Evolutionary conservation across 495 filamentous ascomycete species (phyloP), one percentile per base, ranked within the genome.

Genomic region (Neurospora tetraspora): DNA sequence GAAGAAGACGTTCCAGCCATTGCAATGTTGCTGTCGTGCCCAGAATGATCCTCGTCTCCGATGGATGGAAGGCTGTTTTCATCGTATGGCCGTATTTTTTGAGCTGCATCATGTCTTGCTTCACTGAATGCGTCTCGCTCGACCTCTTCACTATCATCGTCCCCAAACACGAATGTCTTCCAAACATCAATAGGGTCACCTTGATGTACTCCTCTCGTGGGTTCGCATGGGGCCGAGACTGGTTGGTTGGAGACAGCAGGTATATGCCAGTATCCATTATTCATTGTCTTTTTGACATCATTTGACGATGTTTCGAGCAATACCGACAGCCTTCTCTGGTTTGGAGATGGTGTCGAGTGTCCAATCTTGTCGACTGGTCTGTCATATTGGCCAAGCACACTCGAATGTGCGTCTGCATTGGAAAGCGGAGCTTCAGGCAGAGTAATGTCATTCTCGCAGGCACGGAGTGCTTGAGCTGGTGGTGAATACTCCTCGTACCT

Each of bases 161-260:
- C 76, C 6, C 79, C 79, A 38, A 81, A 80, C 4, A 78, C 80
- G 47, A 85, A 84, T 47, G 76, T 77, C 73, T 79, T 83, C 83
- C 83, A 85, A 45, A 73, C 75, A 20, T 76, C 70, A 39, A 81
- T 77, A 6, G 72, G 73, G 69, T 81, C 77, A n/a, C 12, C 27
- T 16, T 31, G 53, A 34, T 65, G 53, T 65, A 65, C 14, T 65
- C 27, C 53, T 31, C 14, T 36, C 27, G 27, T 65, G 14, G 14
- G 27, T 34, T 65, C 27, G 14, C 27, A 4, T 34, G 27, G 5
- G 12, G 53, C 7, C 7, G 27, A 34, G 7, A 65, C 27, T 31
- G 53, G 5, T 65, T 65, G 53, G 27, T 65, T 34, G 27, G 53
- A 65, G 14, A 18, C 23, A 65, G 53, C 14, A 4, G 27, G 3